Evolutionary conservation across 169 alveolate species (phyloP).

Genomic region (Plasmodium adleri): DNA sequence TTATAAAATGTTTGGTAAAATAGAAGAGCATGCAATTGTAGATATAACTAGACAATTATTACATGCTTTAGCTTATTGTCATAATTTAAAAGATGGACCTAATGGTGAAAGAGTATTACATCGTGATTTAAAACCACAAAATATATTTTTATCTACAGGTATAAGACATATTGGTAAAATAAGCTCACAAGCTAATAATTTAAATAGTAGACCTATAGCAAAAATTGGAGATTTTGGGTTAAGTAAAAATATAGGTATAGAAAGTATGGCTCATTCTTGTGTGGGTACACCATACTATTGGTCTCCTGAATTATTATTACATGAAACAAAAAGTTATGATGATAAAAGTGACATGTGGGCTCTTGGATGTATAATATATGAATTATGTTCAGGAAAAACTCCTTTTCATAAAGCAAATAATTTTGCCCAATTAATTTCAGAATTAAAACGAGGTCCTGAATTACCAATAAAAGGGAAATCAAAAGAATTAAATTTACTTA

Average conservation of each 20-base stretch:
- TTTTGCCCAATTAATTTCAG: slow-evolving; percentile 83
- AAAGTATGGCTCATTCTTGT: slow-evolving; percentile 94
- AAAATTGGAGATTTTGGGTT: slow-evolving; percentile 98
- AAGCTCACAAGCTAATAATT: slow-evolving; percentile 77
- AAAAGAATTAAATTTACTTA: slow-evolving; percentile 78
- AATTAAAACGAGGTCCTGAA: slow-evolving; percentile 83
- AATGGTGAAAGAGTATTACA: slow-evolving; percentile 93
- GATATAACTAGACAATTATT: slow-evolving; percentile 94
- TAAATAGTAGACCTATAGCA: slow-evolving; percentile 87
- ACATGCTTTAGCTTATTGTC: slow-evolving; percentile 95
- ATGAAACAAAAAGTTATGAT: slow-evolving; percentile 93
- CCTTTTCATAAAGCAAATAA: slow-evolving; percentile 94
- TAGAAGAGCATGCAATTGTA: slow-evolving; percentile 95
- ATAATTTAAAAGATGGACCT: slow-evolving; percentile 86
- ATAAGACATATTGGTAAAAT: slow-evolving; percentile 56
- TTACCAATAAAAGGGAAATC: slow-evolving; percentile 82
- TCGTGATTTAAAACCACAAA: slow-evolving; percentile 97
- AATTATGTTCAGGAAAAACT: slow-evolving; percentile 93
- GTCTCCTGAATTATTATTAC: slow-evolving; percentile 96
- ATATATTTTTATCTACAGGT: slow-evolving; percentile 92
- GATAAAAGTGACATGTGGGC: slow-evolving; percentile 96
- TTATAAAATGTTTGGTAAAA: slow-evolving; percentile 89
- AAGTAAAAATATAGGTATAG: slow-evolving; percentile 93
- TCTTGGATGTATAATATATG: slow-evolving; percentile 94
- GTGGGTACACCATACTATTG: slow-evolving; percentile 98